Conservation (phyloP, 306 rosid species). For the Nissolia schottii region DNA sequence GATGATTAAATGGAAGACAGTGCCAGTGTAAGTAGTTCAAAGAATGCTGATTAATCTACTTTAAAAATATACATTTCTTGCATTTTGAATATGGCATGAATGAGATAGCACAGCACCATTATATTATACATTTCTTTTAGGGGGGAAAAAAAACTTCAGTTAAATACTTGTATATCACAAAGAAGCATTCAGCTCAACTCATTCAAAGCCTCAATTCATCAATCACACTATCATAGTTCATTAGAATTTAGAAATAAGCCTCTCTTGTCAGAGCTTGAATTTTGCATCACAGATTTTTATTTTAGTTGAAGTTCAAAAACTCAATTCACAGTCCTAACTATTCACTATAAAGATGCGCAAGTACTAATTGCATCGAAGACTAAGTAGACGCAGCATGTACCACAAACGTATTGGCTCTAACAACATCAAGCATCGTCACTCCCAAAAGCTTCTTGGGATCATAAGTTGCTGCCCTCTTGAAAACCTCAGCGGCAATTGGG, state of each 20-base stretch:
- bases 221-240: neutral
- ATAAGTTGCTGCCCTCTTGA: conserved; percentile 78
- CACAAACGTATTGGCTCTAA: conserved; percentile 92
- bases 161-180: neutral
- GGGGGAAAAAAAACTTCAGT: neutral
- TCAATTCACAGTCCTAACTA: conserved; percentile 7
- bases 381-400: conserved; percentile 35
- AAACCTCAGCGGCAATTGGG: conserved; percentile 93
- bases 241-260: neutral
- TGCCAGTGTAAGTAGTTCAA: neutral
- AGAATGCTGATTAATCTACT: neutral
- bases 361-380: neutral
- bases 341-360: neutral
- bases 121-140: too few relatives aligned
- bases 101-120: neutral
- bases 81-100: neutral
- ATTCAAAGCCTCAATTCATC: neutral
- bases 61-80: neutral
- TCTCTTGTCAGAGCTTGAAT: neutral
- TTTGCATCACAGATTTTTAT: neutral
- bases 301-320: neutral
- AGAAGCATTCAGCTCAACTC: neutral
- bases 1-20: neutral
- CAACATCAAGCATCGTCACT: conserved; percentile 90
- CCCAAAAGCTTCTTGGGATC: conserved; percentile 91